Evolutionary conservation across 2,329 filamentous ascomycete species (phyloP).

Genomic region (Sclerotinia glacialis): DNA sequence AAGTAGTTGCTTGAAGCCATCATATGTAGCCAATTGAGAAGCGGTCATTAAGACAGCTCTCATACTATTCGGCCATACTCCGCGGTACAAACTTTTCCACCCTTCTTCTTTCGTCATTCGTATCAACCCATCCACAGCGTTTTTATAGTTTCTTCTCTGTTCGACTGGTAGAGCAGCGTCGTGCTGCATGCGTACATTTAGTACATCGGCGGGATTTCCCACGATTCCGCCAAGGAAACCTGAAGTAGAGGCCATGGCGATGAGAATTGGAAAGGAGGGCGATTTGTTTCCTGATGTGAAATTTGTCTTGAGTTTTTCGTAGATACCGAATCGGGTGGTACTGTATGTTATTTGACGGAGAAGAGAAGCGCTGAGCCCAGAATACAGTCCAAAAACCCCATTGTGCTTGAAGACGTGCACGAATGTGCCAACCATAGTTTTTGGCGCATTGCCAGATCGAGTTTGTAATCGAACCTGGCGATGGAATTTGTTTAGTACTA

Average conservation of each 20-base stretch:
- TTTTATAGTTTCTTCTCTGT: slow-evolving; percentile 80
- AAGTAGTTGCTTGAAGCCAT: slow-evolving; percentile 72
- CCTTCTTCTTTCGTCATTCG: slow-evolving; percentile 90
- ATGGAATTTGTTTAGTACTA: slow-evolving; percentile 16
- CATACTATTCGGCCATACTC: slow-evolving; percentile 77
- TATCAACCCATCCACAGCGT: slow-evolving; percentile 81
- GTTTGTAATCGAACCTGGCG: slow-evolving; percentile 81
- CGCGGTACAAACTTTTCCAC: slow-evolving; percentile 71
- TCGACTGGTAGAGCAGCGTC: slow-evolving; percentile 71
- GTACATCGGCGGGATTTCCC: slow-evolving; percentile 91
- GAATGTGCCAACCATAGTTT: slow-evolving; percentile 83
- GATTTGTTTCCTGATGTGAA: slow-evolving; percentile 52
- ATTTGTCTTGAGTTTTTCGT: slow-evolving; percentile 83
- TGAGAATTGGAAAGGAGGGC: slow-evolving; percentile 71
- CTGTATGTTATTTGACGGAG: slow-evolving; percentile 94
- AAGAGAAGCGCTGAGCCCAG: slow-evolving; percentile 86
- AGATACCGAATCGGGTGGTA: slow-evolving; percentile 93
- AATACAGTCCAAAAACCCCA: slow-evolving; percentile 80
- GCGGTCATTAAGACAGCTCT: slow-evolving; percentile 87
- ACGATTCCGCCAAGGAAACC: slow-evolving; percentile 86
- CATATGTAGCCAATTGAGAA: slow-evolving; percentile 79
- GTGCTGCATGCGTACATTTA: slow-evolving; percentile 99
- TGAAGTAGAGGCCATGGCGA: slow-evolving; percentile 77
- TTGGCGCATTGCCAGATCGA: slow-evolving; percentile 69
- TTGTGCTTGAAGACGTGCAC: slow-evolving; percentile 73